Conservation (phyloP, 345 rosid genomes). For the Moricandia moricandioides region DNA sequence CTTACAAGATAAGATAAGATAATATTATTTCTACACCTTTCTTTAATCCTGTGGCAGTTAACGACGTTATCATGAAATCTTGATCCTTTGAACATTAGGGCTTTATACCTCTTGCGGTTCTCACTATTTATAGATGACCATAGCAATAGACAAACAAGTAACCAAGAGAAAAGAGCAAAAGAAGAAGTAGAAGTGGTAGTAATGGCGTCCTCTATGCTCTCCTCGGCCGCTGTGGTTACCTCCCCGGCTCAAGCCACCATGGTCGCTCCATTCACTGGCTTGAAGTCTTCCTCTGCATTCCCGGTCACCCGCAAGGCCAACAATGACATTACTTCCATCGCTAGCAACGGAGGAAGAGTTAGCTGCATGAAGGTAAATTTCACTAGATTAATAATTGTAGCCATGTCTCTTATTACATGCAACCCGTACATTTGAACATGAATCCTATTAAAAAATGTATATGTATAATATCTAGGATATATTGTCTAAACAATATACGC, state of each 20-base stretch:
- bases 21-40: conserved; percentile 29
- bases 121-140: background rate
- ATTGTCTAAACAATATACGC: background rate
- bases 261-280: background rate
- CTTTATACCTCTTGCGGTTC: background rate
- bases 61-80: conserved; percentile 37
- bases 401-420: background rate
- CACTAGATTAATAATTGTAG: background rate
- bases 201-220: conserved; percentile 40
- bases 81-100: conserved; percentile 9
- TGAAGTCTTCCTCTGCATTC: background rate
- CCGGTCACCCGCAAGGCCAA: background rate
- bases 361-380: background rate
- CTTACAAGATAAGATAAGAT: conserved; percentile 29
- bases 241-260: background rate
- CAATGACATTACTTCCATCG: background rate
- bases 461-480: background rate
- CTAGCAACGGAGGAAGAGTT: background rate
- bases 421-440: background rate
- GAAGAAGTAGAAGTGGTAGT: conserved; percentile 13
- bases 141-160: background rate
- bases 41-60: conserved; percentile 33
- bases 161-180: background rate
- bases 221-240: background rate
- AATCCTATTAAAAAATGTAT: background rate